Evolutionary conservation across 78 protist genomes (phyloP).

Genomic region (Dictyostelium citrinum): DNA sequence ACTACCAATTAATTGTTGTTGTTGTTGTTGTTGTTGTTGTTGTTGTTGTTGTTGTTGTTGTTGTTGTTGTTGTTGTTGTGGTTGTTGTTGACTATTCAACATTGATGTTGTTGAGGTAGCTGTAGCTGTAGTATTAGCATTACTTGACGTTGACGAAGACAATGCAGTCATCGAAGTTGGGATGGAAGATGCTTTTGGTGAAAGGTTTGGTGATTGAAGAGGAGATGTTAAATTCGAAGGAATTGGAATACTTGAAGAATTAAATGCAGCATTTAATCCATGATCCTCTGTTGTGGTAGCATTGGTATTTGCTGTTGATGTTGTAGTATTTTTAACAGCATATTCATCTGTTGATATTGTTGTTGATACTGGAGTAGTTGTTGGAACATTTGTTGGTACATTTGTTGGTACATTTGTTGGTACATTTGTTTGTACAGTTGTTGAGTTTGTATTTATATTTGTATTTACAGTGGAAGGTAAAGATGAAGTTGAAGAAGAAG

Average conservation of each 20-base stretch:
- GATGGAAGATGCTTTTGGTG: neutral
- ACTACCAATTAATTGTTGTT: neutral
- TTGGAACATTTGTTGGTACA: neutral
- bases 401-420: neutral
- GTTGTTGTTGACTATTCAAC: neutral
- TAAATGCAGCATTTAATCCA: neutral
- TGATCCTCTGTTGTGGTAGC: neutral
- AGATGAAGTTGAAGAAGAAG: neutral
- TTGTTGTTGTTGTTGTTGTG: neutral
- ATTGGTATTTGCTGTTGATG: neutral
- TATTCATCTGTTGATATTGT: neutral
- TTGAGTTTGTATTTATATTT: neutral
- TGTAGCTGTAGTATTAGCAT: neutral
- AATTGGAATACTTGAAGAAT: conserved; percentile 2
- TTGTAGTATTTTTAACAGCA: neutral
- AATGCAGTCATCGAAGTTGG: neutral
- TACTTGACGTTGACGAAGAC: neutral
- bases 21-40: neutral
- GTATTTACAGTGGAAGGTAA: neutral
- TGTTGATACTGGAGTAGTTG: neutral
- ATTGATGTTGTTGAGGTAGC: neutral
- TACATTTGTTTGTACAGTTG: neutral
- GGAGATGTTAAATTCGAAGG: neutral
- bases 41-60: no score
- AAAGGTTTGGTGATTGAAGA: conserved; percentile 3